These are phyloP conservation scores for Penicillium sp. DNA, from an alignment of 2,329 filamentous ascomycete species.

Conservation along the genomic window DNA sequence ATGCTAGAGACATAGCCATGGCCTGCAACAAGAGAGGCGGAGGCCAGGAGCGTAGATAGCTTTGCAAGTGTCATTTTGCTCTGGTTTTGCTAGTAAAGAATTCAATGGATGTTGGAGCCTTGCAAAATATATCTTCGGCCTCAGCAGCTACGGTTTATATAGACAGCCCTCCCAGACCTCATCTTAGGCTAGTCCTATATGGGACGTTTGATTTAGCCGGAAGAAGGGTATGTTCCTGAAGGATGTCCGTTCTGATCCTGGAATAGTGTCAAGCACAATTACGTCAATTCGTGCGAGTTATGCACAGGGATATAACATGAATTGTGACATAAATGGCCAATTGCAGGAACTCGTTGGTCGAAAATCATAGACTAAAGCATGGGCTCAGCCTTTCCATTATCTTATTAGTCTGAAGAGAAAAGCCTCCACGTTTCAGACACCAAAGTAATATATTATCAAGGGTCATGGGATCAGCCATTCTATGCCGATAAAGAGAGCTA, in stretches of 20 bases:
- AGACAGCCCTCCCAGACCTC: background rate
- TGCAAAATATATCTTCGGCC: background rate
- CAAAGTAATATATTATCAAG: background rate
- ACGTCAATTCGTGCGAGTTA: background rate
- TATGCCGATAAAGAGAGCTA: background rate
- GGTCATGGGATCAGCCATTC: background rate
- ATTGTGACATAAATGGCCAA: background rate
- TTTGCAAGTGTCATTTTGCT: slow-evolving; percentile 28
- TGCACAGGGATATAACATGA: background rate
- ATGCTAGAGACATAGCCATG: slow-evolving; percentile 37
- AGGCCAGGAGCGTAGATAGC: slow-evolving; percentile 27
- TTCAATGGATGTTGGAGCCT: background rate
- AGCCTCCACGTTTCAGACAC: background rate
- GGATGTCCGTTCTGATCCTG: slow-evolving; percentile 14
- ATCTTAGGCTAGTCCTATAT: background rate
- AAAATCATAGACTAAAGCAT: background rate
- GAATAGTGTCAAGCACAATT: slow-evolving; percentile 13
- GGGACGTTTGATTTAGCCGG: background rate
- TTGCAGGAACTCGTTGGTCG: background rate
- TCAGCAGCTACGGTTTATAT: background rate
- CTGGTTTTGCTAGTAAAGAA: background rate
- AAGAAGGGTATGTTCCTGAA: background rate
- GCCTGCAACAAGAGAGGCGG: slow-evolving; percentile 32
- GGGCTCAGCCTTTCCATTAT: background rate
- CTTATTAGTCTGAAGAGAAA: background rate